Evolutionary conservation across 2,329 filamentous ascomycete species (phyloP).

Genomic region (Fusarium brachygibbosum): DNA sequence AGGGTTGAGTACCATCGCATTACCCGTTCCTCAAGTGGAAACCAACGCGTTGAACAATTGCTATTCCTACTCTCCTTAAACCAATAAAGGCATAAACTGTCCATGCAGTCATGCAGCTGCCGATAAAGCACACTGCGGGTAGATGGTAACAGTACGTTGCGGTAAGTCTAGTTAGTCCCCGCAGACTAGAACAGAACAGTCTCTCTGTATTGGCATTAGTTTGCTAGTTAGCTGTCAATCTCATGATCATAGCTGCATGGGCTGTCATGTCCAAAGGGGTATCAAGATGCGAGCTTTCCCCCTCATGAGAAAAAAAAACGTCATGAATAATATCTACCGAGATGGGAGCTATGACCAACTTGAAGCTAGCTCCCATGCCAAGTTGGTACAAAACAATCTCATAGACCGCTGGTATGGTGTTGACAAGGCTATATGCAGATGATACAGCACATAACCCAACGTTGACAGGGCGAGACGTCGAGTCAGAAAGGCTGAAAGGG

Average conservation of each 20-base stretch:
- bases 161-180: background rate
- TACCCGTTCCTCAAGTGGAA: constrained; percentile 7
- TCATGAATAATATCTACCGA: constrained; percentile 24
- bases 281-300: constrained; percentile 42
- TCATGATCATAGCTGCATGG: constrained; percentile 15
- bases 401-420: background rate
- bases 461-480: background rate
- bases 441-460: background rate
- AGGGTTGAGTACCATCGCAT: background rate
- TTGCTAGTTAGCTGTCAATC: constrained; percentile 6
- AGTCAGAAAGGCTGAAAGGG: constrained; percentile 5
- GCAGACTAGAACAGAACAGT: background rate
- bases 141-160: constrained; percentile 13
- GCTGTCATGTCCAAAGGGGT: constrained; percentile 31
- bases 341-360: constrained; percentile 29
- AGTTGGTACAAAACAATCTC: background rate
- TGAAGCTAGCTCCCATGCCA: background rate
- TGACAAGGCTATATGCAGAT: constrained; percentile 9
- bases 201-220: background rate
- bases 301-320: constrained; percentile 11
- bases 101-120: constrained; percentile 40
- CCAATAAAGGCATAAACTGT: constrained; percentile 13
- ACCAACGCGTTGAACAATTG: background rate
- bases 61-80: constrained; percentile 6
- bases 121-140: constrained; percentile 40